These are phyloP conservation scores for Houttuynia cordata DNA, from an alignment of 164 flowering plant species.

Conservation along the genomic window DNA sequence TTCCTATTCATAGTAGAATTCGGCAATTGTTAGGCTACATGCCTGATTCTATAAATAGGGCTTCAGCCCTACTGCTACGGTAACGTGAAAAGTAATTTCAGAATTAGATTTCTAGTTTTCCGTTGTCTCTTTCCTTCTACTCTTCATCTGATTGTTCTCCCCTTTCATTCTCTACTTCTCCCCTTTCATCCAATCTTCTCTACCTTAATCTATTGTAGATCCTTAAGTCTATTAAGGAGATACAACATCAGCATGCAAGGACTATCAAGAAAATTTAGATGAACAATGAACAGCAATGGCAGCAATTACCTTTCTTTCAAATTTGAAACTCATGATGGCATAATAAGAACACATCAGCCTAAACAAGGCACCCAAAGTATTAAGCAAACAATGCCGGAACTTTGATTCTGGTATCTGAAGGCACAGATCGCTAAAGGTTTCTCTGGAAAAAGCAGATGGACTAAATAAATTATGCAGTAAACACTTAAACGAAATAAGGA, in stretches of 20 bases:
- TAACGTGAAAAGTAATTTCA: too few species aligned
- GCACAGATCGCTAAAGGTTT: constrained; percentile 96
- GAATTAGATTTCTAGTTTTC: too few species aligned
- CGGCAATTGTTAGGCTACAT: too few species aligned
- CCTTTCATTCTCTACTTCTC: too few species aligned
- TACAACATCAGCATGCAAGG: not conserved
- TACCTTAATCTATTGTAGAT: too few species aligned
- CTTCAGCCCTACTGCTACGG: too few species aligned
- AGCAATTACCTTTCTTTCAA: constrained; percentile 46
- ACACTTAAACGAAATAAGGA: not conserved
- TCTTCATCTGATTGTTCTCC: too few species aligned
- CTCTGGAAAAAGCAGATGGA: constrained; percentile 32
- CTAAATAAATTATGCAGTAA: not conserved
- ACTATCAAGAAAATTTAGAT: not conserved
- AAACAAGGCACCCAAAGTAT: constrained; percentile 60
- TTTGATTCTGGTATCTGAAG: constrained; percentile 84
- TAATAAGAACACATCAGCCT: constrained; percentile 76
- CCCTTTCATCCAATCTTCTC: too few species aligned
- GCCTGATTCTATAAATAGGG: too few species aligned
- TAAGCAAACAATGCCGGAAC: constrained; percentile 75
- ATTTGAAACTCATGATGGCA: constrained; percentile 69
- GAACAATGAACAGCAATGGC: not conserved
- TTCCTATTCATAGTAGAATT: too few species aligned
- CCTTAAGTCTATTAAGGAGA: too few species aligned
- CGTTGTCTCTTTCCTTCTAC: too few species aligned